phyloP scores from a whole-genome alignment of 108 stramenopile species.

The Cyclotella cryptica region DNA sequence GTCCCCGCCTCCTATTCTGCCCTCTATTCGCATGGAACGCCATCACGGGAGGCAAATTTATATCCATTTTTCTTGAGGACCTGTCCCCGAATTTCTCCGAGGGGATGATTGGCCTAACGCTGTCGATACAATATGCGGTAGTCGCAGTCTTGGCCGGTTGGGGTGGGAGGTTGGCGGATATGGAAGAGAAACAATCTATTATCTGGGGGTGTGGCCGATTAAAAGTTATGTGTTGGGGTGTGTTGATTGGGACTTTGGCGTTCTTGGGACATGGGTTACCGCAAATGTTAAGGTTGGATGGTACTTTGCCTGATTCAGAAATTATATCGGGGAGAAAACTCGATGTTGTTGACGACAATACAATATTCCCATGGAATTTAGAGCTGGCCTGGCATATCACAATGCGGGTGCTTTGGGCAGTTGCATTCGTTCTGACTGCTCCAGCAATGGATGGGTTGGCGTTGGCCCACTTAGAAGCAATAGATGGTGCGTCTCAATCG shows the following conservation, averaged over 20 bases:
- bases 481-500: slow-evolving; percentile 24
- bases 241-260: slow-evolving; percentile 48
- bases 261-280: slow-evolving; percentile 58
- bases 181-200: slow-evolving; percentile 40
- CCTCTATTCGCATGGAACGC: slow-evolving; percentile 57
- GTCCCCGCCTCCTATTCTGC: slow-evolving; percentile 56
- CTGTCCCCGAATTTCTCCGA: slow-evolving; percentile 41
- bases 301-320: slow-evolving; percentile 4
- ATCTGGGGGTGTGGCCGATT: slow-evolving; percentile 51
- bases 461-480: slow-evolving; percentile 51
- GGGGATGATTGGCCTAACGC: slow-evolving; percentile 48
- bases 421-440: slow-evolving; percentile 37
- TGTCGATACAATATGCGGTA: slow-evolving; percentile 48
- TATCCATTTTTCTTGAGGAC: slow-evolving; percentile 60
- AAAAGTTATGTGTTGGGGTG: slow-evolving; percentile 43
- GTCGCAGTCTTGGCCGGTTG: slow-evolving; percentile 26
- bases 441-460: slow-evolving; percentile 68
- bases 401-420: slow-evolving; percentile 50
- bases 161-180: slow-evolving; percentile 53
- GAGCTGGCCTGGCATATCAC: slow-evolving; percentile 47
- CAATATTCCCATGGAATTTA: slow-evolving; percentile 13
- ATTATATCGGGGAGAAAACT: not conserved
- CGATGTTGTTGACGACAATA: slow-evolving; percentile 1
- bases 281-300: slow-evolving; percentile 5
- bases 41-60: slow-evolving; percentile 64